Base-by-base conservation (phyloP, 2,329 filamentous ascomycete species). In the Talaromyces sp. region DNA sequence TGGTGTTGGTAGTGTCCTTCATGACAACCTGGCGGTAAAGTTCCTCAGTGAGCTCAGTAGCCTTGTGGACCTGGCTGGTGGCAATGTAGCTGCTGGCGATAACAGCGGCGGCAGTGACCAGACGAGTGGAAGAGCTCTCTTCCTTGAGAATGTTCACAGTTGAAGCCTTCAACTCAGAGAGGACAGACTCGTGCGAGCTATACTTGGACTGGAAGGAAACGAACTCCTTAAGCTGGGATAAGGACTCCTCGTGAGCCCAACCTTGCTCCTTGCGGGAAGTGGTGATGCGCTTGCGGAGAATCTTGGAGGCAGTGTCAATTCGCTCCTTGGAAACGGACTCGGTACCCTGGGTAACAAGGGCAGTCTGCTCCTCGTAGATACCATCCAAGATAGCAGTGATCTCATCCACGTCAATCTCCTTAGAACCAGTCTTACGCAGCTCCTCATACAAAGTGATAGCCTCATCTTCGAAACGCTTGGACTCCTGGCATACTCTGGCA, bases 201-300 rank as follows among this genome's bases (percentile, higher is more conserved):
- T 69, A 70, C 53, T 70, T 68, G 47, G 57, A 62, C 49, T 74
- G 64, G 40, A 76, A 67, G 7, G 52, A 59, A 5, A 73, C 64
- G 4, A 76, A 60, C 54, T 75, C 68, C 30, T 68, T 64, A 57
- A 76, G 61, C 51, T 71, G 64, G 4, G 65, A 61, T 4, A 77
- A 62, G 3, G 71, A 70, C 54, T 72, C 70, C 54, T 74, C 70
- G 32, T 75, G 71, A 4, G 71, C 71, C 68, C 72, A 76, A 6
- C 70, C 71, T 32, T 74, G 63, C 8, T 56, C 65, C 45, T 70
- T 56, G 8, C 69, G 71, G 2, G 68, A 52, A 4, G 61, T 59
- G 0, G 55, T 58, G 29, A 70, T 61, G 5, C 70, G 71, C 47
- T 69, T 65, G 17, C 52, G 63, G 16, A 70, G 58, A 11, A 73